Percentiles rank a stretch among this genome's conserved stretches.
phyloP scores from a whole-genome alignment of 176 grass and related monocot species.

The Miscanthus lutarioriparius region DNA sequence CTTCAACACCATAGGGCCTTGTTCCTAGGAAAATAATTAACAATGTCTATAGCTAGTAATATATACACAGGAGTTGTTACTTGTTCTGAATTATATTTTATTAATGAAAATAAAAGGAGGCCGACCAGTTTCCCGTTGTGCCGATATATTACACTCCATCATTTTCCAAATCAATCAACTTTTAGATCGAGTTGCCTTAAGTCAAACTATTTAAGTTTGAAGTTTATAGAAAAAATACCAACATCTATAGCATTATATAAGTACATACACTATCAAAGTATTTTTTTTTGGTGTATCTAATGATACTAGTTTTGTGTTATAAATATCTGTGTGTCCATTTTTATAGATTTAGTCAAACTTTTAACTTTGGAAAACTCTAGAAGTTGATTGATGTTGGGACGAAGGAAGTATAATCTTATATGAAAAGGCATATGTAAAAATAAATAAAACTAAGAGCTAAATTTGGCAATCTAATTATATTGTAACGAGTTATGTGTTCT shows the following conservation, averaged over 20 bases:
- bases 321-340: neutral
- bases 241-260: too few species aligned
- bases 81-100: neutral
- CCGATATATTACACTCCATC: neutral
- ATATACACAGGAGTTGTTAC: neutral
- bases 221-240: too few species aligned
- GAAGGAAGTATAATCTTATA: neutral
- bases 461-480: neutral
- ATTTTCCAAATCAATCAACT: too few species aligned
- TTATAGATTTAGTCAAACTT: neutral
- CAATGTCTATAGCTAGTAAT: neutral
- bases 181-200: neutral
- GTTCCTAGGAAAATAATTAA: slow-evolving; percentile 30
- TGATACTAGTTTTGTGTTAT: neutral
- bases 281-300: neutral
- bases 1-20: slow-evolving; percentile 50
- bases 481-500: neutral
- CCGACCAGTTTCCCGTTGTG: neutral
- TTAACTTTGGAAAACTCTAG: neutral
- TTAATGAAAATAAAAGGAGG: neutral
- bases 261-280: too few species aligned
- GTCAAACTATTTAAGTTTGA: neutral
- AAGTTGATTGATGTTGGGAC: neutral
- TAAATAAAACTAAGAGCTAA: neutral
- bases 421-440: neutral